Percentiles rank a stretch among this genome's conserved stretches.
These are phyloP conservation scores for Kwoniella sp. DNA, from an alignment of 768 basidiomycete species.

Conservation along the genomic window DNA sequence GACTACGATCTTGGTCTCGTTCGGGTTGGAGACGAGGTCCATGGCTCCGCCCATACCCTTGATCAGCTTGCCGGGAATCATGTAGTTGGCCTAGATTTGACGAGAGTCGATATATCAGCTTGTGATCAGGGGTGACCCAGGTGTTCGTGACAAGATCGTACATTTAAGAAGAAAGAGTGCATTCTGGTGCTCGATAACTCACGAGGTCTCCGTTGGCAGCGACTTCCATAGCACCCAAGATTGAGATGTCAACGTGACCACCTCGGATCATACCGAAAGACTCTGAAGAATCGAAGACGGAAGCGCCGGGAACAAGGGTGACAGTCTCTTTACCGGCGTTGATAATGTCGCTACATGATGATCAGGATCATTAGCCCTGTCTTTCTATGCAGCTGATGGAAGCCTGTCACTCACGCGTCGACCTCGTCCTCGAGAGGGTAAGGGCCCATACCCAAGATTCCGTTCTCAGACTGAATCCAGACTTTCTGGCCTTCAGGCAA, in stretches of 20 bases:
- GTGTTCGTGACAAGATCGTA: not conserved
- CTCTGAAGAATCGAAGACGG: conserved; percentile 89
- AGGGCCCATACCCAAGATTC: conserved; percentile 58
- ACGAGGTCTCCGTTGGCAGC: conserved; percentile 79
- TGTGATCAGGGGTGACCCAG: too few species aligned
- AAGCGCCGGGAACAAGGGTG: conserved; percentile 86
- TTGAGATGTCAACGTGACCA: conserved; percentile 89
- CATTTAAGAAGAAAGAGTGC: too few species aligned
- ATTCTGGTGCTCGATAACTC: conserved; percentile 4
- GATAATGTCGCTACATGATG: conserved; percentile 50
- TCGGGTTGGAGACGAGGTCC: conserved; percentile 95
- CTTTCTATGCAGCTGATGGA: not conserved
- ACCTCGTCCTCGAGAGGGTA: conserved; percentile 57
- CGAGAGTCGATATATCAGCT: not conserved
- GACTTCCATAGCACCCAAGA: conserved; percentile 90
- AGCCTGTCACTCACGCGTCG: conserved; percentile 46
- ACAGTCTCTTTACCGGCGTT: conserved; percentile 60
- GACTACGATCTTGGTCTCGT: conserved; percentile 85
- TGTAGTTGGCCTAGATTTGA: conserved; percentile 81
- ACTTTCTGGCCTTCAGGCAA: conserved; percentile 56
- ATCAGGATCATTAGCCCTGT: not conserved
- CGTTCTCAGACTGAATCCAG: conserved; percentile 59
- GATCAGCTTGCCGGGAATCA: conserved; percentile 83
- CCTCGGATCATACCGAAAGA: conserved; percentile 98
- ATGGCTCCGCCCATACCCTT: conserved; percentile 83